Evolutionary conservation across 2,329 filamentous ascomycete species (phyloP).

Genomic region (Neonectria magnoliae): DNA sequence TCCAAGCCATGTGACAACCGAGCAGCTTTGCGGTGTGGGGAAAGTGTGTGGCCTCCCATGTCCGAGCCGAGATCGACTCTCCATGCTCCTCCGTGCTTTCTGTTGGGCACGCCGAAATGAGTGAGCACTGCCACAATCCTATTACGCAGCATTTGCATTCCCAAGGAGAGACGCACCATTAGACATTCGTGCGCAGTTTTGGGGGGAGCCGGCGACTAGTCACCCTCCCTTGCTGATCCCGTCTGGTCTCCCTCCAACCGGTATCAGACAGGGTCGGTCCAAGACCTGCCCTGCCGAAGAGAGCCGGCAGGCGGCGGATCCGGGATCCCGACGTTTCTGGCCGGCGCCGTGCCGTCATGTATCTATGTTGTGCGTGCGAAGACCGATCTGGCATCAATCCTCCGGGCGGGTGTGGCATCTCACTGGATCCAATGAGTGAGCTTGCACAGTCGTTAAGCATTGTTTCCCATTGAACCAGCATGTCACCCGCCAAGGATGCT

Average conservation of each 20-base stretch:
- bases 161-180: constrained; percentile 21
- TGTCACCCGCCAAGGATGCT: constrained; percentile 5
- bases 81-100: background rate
- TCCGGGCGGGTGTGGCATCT: constrained; percentile 17
- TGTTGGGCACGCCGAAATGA: constrained; percentile 25
- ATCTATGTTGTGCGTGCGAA: constrained; percentile 10
- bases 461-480: constrained; percentile 33
- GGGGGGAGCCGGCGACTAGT: background rate
- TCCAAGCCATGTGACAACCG: constrained; percentile 7
- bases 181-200: background rate
- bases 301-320: constrained; percentile 24
- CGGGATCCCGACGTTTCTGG: constrained; percentile 39
- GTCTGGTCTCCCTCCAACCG: constrained; percentile 8
- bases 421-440: constrained; percentile 11
- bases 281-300: background rate
- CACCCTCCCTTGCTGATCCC: constrained; percentile 13
- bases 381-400: constrained; percentile 26
- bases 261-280: constrained; percentile 18
- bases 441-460: constrained; percentile 19
- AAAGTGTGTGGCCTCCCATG: background rate
- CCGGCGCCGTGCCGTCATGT: constrained; percentile 14
- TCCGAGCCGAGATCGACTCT: constrained; percentile 2
- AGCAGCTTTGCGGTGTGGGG: constrained; percentile 13
- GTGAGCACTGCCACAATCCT: constrained; percentile 30
- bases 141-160: constrained; percentile 28